A percentile compares a stretch with the other conserved stretches of the same genome.
phyloP scores from a whole-genome alignment of 2,329 filamentous ascomycete species.

The Chrysoporthe austroafricana region DNA sequence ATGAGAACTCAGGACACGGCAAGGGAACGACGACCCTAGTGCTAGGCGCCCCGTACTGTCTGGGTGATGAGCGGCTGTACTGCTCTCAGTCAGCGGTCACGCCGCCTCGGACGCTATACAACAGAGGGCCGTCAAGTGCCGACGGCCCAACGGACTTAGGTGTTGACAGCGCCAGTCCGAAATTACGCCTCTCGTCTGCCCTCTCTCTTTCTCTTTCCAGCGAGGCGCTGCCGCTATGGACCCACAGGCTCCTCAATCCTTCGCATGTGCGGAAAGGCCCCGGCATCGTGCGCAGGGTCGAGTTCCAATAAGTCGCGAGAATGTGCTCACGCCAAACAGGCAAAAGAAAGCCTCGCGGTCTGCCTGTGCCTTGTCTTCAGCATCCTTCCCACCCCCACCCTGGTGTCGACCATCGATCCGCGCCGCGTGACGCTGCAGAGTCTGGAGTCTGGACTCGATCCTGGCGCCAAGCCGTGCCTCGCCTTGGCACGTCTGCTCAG shows the following conservation, averaged over 20 bases:
- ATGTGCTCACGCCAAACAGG: background rate
- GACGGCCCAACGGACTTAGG: background rate
- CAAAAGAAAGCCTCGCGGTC: background rate
- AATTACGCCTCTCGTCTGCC: background rate
- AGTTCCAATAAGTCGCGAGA: background rate
- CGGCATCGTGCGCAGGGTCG: background rate
- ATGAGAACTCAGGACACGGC: too few relatives aligned
- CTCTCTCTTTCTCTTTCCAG: background rate
- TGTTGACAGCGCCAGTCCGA: background rate
- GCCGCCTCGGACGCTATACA: too few relatives aligned
- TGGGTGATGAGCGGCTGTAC: too few relatives aligned
- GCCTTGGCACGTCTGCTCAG: too few relatives aligned
- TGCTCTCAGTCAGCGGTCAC: too few relatives aligned
- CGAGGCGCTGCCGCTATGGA: background rate
- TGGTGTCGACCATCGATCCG: too few relatives aligned
- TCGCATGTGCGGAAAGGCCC: background rate
- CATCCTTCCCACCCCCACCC: background rate
- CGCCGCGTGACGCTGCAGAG: too few relatives aligned
- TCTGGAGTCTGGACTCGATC: too few relatives aligned
- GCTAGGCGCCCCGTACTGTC: too few relatives aligned
- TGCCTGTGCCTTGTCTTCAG: background rate
- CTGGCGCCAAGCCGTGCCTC: too few relatives aligned
- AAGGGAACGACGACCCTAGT: too few relatives aligned
- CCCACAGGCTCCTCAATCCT: constrained; percentile 12
- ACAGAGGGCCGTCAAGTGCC: background rate